These are phyloP conservation scores for Filobasidium wieringae DNA, from an alignment of 768 basidiomycete species.

Conservation along the genomic window DNA sequence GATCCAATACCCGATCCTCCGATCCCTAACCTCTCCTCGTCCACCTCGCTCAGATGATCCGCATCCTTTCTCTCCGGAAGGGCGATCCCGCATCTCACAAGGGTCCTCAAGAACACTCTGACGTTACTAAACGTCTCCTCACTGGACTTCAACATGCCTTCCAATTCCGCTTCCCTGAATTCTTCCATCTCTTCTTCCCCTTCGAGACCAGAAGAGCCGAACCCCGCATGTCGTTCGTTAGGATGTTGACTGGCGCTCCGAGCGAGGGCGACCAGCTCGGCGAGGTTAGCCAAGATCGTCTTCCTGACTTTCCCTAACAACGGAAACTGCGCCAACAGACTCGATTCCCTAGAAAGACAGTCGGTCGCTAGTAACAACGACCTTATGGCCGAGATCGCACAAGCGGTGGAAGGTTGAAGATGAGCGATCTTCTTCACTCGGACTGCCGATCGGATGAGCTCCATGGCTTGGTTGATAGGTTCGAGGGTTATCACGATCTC, in stretches of 20 bases:
- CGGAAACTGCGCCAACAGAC: conserved; percentile 55
- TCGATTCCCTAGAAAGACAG: conserved; percentile 71
- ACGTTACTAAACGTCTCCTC: conserved; percentile 71
- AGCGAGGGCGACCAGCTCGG: conserved; percentile 51
- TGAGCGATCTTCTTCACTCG: conserved; percentile 63
- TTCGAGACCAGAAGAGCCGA: conserved; percentile 27
- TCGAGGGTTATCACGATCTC: conserved; percentile 63
- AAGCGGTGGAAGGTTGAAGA: conserved; percentile 87
- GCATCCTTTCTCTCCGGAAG: conserved; percentile 21
- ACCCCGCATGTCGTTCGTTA: conserved; percentile 44
- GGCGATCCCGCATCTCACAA: conserved; percentile 37
- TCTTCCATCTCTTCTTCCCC: conserved; percentile 41
- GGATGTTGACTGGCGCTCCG: conserved; percentile 18
- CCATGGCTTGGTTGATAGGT: conserved; percentile 71
- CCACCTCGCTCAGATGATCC: background rate
- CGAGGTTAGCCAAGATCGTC: conserved; percentile 65
- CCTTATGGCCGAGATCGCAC: conserved; percentile 86
- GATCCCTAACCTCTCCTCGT: background rate
- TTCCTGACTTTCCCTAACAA: conserved; percentile 65
- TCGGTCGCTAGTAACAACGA: conserved; percentile 70
- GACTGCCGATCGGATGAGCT: conserved; percentile 74
- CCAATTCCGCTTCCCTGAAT: conserved; percentile 50
- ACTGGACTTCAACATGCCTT: conserved; percentile 66
- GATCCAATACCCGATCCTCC: background rate
- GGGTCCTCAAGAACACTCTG: conserved; percentile 54